Evolutionary conservation across 495 filamentous ascomycete species (phyloP).

Genomic region (Neurospora discreta): DNA sequence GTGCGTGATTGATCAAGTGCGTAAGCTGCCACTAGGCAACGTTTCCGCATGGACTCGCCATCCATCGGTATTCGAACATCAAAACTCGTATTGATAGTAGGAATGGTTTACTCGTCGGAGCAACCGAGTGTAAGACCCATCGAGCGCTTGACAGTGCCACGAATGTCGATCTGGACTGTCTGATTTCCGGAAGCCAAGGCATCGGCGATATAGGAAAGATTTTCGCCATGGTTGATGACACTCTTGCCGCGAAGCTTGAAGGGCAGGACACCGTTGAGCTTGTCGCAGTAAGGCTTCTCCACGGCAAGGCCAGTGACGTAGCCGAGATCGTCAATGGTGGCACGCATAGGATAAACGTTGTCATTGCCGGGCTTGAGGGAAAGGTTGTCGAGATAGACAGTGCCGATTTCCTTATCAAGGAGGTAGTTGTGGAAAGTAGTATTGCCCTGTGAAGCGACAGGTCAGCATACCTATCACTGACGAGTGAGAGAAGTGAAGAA

Average conservation of each 20-base stretch:
- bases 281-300: constrained; percentile 32
- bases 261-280: constrained; percentile 40
- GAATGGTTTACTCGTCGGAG: not conserved
- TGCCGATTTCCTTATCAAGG: constrained; percentile 40
- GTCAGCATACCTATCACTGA: constrained; percentile 9
- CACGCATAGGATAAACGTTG: constrained; percentile 45
- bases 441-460: constrained; percentile 43
- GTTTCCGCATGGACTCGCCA: not conserved
- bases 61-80: not conserved
- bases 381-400: constrained; percentile 45
- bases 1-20: not conserved
- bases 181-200: constrained; percentile 24
- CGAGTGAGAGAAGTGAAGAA: not conserved
- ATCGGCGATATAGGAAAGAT: constrained; percentile 50
- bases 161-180: constrained; percentile 27
- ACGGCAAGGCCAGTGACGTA: not conserved
- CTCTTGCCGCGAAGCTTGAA: constrained; percentile 47
- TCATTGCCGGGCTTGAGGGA: constrained; percentile 44
- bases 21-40: not conserved
- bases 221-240: constrained; percentile 46
- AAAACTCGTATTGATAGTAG: not conserved
- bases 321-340: constrained; percentile 33
- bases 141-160: constrained; percentile 12
- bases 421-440: constrained; percentile 49
- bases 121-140: constrained; percentile 14